Conservation (phyloP, 2,329 filamentous ascomycete genomes). For the Scleromitrula shiraiana region DNA sequence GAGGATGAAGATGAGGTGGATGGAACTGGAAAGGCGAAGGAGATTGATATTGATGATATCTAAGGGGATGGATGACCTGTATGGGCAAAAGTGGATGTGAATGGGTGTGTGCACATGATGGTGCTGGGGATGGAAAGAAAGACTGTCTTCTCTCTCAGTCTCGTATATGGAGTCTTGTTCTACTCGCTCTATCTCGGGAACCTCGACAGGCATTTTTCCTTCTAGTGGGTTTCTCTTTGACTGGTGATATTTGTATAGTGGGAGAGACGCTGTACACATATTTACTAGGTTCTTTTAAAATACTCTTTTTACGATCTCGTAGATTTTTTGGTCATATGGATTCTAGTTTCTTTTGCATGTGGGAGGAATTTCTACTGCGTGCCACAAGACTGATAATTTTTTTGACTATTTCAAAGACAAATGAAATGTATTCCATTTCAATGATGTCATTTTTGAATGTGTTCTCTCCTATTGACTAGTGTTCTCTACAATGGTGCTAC, state of each 20-base stretch:
- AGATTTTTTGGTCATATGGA: no score
- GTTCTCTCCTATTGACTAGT: not conserved
- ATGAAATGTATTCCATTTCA: no score
- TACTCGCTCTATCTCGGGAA: slow-evolving; percentile 24
- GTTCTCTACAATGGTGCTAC: not conserved
- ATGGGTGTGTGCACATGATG: not conserved
- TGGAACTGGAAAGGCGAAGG: slow-evolving; percentile 52
- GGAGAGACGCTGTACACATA: slow-evolving; percentile 43
- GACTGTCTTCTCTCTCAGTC: slow-evolving; percentile 61
- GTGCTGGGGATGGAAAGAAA: slow-evolving; percentile 28
- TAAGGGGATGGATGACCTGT: no score
- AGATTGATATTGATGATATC: slow-evolving; percentile 94
- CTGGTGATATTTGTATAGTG: slow-evolving; percentile 26
- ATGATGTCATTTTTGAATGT: no score
- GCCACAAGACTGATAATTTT: no score
- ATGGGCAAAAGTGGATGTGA: no score
- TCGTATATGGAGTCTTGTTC: slow-evolving; percentile 20
- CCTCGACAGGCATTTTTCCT: slow-evolving; percentile 31
- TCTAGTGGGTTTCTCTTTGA: slow-evolving; percentile 18
- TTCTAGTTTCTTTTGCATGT: no score
- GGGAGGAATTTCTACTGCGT: no score
- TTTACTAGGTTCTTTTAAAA: slow-evolving; percentile 21
- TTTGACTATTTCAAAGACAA: no score
- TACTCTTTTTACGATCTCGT: no score
- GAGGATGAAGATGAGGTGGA: slow-evolving; percentile 39